These are phyloP conservation scores for Oidiodendron maius DNA, from an alignment of 495 filamentous ascomycete species.

Conservation along the genomic window DNA sequence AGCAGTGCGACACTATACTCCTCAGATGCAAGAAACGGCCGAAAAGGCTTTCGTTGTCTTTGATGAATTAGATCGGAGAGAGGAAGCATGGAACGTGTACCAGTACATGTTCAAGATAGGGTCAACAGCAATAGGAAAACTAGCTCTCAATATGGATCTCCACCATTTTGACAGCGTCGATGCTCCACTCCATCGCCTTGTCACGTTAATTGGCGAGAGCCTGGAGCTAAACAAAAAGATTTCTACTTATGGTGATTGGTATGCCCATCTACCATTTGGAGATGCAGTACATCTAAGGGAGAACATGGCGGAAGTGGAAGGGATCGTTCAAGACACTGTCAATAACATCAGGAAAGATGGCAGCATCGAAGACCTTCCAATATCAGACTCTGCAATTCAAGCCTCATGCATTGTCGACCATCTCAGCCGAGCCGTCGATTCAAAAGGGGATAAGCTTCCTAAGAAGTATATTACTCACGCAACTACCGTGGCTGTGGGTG, in stretches of 20 bases:
- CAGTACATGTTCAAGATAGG: conserved; percentile 55
- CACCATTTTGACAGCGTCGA: conserved; percentile 42
- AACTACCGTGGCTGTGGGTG: conserved; percentile 32
- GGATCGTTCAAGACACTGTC: conserved; percentile 35
- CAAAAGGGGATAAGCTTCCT: conserved; percentile 46
- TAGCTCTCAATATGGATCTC: conserved; percentile 45
- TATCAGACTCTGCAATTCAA: conserved; percentile 45
- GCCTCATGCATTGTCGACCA: conserved; percentile 46
- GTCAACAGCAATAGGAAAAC: conserved; percentile 44
- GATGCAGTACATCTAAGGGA: conserved; percentile 33
- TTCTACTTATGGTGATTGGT: conserved; percentile 42
- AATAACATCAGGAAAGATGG: conserved; percentile 22
- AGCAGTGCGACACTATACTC: conserved; percentile 49
- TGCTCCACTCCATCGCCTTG: conserved; percentile 35
- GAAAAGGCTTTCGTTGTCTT: conserved; percentile 42
- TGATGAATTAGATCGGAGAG: conserved; percentile 42
- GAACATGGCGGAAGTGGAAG: conserved; percentile 22
- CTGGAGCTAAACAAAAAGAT: conserved; percentile 49
- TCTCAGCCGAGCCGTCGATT: conserved; percentile 39
- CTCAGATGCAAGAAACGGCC: conserved; percentile 44
- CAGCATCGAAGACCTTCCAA: conserved; percentile 35
- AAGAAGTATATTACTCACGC: conserved; percentile 18
- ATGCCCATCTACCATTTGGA: conserved; percentile 43
- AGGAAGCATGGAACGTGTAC: conserved; percentile 51
- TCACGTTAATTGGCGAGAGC: conserved; percentile 32